phyloP scores from a whole-genome alignment of 1,284 basidiomycete species.

The Malassezia obtusa region DNA sequence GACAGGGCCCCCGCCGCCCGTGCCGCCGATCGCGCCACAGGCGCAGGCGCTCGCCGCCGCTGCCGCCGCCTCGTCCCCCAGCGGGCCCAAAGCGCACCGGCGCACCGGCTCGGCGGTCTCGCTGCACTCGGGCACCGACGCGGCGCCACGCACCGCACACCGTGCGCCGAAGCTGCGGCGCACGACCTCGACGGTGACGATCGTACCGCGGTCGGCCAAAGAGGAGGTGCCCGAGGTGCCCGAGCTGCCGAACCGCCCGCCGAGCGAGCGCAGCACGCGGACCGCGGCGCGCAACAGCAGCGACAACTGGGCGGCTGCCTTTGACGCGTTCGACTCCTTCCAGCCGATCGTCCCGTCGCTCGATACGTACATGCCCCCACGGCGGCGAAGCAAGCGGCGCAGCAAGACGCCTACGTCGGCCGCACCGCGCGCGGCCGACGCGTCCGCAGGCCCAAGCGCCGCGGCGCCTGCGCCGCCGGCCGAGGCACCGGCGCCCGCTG shows the following conservation, averaged over 20 bases:
- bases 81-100: no score
- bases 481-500: not conserved
- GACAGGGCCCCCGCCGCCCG: not conserved
- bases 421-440: no score
- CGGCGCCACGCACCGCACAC: not conserved
- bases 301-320: constrained; percentile 6
- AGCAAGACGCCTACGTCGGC: not conserved
- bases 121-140: not conserved
- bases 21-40: constrained; percentile 1
- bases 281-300: not conserved
- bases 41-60: not conserved
- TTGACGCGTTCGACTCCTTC: constrained; percentile 9
- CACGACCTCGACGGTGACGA: constrained; percentile 14
- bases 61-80: not conserved
- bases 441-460: no score
- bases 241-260: not conserved
- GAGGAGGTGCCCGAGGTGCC: not conserved
- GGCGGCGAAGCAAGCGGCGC: not conserved
- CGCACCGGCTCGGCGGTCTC: not conserved
- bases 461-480: not conserved
- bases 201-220: not conserved
- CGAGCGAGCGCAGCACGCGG: not conserved
- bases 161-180: constrained; percentile 6
- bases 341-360: constrained; percentile 2
- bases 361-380: not conserved